A percentile compares a stretch with the other conserved stretches of the same genome.
These are phyloP conservation scores for Spirogloea muscicola DNA, from an alignment of 139 green algal species.

Conservation along the genomic window DNA sequence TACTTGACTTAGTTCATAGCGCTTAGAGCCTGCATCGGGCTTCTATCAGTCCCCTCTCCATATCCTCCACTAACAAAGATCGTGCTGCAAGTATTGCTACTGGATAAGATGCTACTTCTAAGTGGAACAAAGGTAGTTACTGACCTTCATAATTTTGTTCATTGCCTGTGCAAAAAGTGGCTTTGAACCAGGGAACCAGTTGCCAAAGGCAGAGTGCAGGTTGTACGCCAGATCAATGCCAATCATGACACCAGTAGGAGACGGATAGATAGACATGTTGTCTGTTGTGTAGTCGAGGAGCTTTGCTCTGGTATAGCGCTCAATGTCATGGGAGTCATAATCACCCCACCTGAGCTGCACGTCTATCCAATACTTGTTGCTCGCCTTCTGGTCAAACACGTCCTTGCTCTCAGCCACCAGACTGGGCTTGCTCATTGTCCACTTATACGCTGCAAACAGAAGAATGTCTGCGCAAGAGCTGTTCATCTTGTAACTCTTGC, in stretches of 20 bases:
- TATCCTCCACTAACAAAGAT: not conserved
- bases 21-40: too few relatives aligned
- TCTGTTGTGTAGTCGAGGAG: slow-evolving; percentile 99
- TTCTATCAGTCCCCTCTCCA: not conserved
- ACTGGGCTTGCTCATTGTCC: slow-evolving; percentile 86
- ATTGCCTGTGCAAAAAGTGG: slow-evolving; percentile 82
- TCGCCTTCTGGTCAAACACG: slow-evolving; percentile 88
- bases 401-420: slow-evolving; percentile 95
- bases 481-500: slow-evolving; percentile 99
- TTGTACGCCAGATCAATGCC: slow-evolving; percentile 99
- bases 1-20: too few relatives aligned
- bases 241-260: slow-evolving; percentile 93
- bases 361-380: slow-evolving; percentile 96
- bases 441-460: slow-evolving; percentile 97
- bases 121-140: too few relatives aligned
- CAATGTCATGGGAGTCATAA: slow-evolving; percentile 98
- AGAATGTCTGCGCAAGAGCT: slow-evolving; percentile 91
- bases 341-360: slow-evolving; percentile 86
- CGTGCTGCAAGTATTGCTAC: too few relatives aligned
- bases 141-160: slow-evolving; percentile 72
- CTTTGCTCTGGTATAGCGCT: slow-evolving; percentile 97
- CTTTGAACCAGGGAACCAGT: slow-evolving; percentile 98
- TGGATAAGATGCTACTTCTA: too few relatives aligned
- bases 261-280: slow-evolving; percentile 99
- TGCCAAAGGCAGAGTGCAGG: slow-evolving; percentile 91